These are phyloP conservation scores for Lactifluus rugatus DNA, from an alignment of 768 basidiomycete genomes.

Conservation along the genomic window DNA sequence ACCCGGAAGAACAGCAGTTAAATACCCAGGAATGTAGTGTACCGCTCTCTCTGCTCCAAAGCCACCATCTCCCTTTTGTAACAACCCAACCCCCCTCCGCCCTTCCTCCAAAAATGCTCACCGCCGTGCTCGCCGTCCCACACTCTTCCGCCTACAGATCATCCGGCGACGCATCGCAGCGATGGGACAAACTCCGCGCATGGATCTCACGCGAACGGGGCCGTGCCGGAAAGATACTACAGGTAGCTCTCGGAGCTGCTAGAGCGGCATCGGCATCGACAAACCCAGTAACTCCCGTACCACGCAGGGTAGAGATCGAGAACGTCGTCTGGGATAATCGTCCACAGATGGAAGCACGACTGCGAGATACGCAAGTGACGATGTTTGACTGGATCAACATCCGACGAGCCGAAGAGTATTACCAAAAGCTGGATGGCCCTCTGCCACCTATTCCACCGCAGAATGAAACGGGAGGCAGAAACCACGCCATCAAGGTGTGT, in stretches of 20 bases:
- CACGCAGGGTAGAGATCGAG: neutral
- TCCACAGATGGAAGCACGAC: conserved; percentile 4
- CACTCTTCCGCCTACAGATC: conserved; percentile 1
- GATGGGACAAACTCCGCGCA: conserved; percentile 15
- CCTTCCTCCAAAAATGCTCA: conserved; percentile 5
- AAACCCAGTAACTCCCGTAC: conserved; percentile 7
- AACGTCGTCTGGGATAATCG: conserved; percentile 9
- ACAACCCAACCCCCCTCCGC: neutral
- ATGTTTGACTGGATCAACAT: conserved; percentile 17
- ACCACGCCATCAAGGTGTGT: conserved; percentile 14
- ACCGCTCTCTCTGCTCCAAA: neutral
- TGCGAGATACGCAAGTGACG: conserved; percentile 12
- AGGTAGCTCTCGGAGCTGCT: conserved; percentile 10
- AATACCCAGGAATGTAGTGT: conserved; percentile 2
- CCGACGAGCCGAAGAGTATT: conserved; percentile 6
- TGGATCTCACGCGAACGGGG: conserved; percentile 18
- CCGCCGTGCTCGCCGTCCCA: conserved; percentile 10
- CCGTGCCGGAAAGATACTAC: conserved; percentile 12
- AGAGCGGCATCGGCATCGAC: conserved; percentile 12
- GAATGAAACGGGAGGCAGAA: conserved; percentile 1
- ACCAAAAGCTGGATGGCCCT: conserved; percentile 8
- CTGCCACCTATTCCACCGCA: conserved; percentile 7
- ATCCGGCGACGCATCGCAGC: conserved; percentile 5
- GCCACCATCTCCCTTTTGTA: neutral
- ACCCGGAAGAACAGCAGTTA: conserved; percentile 7